Percentiles rank a stretch among this genome's conserved stretches.
These are phyloP conservation scores for Bruguiera gymnorhiza DNA, from an alignment of 345 rosid genomes.

Conservation along the genomic window DNA sequence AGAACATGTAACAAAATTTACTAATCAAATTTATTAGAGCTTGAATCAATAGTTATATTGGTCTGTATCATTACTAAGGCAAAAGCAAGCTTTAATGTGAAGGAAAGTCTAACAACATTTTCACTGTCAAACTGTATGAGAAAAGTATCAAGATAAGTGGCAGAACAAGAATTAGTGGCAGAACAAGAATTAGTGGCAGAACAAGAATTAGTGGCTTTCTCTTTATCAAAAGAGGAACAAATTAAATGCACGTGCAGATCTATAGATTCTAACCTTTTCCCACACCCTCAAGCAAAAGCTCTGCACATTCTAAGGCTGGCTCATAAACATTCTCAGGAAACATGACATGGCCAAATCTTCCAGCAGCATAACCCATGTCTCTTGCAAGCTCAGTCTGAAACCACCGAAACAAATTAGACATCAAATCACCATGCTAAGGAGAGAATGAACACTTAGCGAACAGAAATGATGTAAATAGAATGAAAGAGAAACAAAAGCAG, in stretches of 20 bases:
- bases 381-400: constrained; percentile 97
- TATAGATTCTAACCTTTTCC: constrained; percentile 62
- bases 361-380: constrained; percentile 96
- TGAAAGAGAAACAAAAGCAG: neutral
- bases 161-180: neutral
- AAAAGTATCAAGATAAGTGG: neutral
- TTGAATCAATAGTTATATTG: no score
- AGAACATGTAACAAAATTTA: neutral
- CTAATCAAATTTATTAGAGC: neutral
- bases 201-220: neutral
- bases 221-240: neutral
- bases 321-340: constrained; percentile 97
- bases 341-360: constrained; percentile 97
- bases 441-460: neutral
- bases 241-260: neutral
- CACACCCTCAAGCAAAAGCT: constrained; percentile 84
- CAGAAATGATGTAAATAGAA: constrained; percentile 1
- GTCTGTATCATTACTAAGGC: no score
- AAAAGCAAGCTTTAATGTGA: no score
- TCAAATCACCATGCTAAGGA: constrained; percentile 4
- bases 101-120: no score
- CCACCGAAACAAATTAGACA: constrained; percentile 65
- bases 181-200: neutral
- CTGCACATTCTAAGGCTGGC: constrained; percentile 89
- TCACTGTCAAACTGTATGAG: neutral